Conservation (phyloP, 768 basidiomycete species). For the Cyathus striatus region DNA sequence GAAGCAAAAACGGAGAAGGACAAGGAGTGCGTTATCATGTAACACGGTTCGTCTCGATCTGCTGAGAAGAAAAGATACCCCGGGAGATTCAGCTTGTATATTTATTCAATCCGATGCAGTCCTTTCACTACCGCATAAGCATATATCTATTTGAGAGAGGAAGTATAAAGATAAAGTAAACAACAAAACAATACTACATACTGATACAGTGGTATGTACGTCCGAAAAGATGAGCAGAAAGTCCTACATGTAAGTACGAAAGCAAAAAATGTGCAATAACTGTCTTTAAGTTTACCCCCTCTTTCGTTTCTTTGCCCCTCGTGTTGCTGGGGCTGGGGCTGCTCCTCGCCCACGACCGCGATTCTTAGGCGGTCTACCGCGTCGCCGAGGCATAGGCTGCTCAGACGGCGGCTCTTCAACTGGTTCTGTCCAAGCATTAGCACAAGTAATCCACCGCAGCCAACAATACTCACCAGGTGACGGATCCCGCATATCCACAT, state of each 20-base stretch:
- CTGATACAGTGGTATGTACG: no score
- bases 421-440: no score
- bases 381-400: neutral
- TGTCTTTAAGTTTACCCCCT: neutral
- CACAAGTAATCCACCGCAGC: no score
- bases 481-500: slow-evolving; percentile 50
- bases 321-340: slow-evolving; percentile 4
- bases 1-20: slow-evolving; percentile 34
- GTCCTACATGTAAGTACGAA: neutral
- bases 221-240: no score
- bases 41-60: no score
- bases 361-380: neutral
- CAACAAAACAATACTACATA: no score
- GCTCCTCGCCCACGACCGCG: slow-evolving; percentile 3
- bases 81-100: no score
- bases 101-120: no score
- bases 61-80: no score
- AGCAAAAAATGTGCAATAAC: neutral
- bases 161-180: no score
- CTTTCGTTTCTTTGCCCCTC: slow-evolving; percentile 8
- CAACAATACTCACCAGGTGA: slow-evolving; percentile 51
- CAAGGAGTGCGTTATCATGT: slow-evolving; percentile 58
- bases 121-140: no score
- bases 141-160: no score
- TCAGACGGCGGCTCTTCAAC: neutral